Percentiles rank a stretch among this genome's conserved stretches.
Evolutionary conservation across 495 filamentous ascomycete genomes (phyloP).

Genomic region (Penicillium diatomitis): DNA sequence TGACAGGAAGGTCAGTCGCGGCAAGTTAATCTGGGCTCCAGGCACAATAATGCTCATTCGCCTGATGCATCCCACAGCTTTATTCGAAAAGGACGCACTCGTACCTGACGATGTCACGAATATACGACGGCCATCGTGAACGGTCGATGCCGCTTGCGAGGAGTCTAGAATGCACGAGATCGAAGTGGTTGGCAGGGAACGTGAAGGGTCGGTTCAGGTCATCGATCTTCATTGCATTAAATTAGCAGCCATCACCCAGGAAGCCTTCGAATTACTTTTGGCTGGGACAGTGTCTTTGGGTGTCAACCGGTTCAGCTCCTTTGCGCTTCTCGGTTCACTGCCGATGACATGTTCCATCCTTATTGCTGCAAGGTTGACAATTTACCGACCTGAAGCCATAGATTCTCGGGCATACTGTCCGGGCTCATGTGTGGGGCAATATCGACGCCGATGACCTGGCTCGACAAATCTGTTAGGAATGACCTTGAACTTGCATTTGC

Average conservation of each 20-base stretch:
- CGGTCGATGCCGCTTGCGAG: constrained; percentile 70
- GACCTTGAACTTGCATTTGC: neutral
- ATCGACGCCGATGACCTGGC: constrained; percentile 72
- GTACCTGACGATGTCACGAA: constrained; percentile 65
- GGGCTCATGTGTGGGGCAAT: constrained; percentile 67
- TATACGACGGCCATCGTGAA: constrained; percentile 68
- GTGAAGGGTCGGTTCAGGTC: constrained; percentile 72
- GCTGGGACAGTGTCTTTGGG: neutral
- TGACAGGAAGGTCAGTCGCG: constrained; percentile 7
- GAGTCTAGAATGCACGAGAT: constrained; percentile 81
- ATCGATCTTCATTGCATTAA: constrained; percentile 45
- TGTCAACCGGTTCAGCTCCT: no score
- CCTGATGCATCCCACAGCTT: no score
- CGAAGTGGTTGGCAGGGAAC: constrained; percentile 68
- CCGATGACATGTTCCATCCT: no score
- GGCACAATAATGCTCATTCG: no score
- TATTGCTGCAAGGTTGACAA: neutral
- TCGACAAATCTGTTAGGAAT: constrained; percentile 12
- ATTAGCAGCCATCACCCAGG: constrained; percentile 19
- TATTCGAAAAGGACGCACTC: neutral
- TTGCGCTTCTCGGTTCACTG: no score
- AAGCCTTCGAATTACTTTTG: neutral
- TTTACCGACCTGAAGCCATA: constrained; percentile 55
- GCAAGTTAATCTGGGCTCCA: constrained; percentile 3
- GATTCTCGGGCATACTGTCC: constrained; percentile 56